Base-by-base conservation (phyloP, 257 asterid genomes). In the Solanum microdontum region DNA sequence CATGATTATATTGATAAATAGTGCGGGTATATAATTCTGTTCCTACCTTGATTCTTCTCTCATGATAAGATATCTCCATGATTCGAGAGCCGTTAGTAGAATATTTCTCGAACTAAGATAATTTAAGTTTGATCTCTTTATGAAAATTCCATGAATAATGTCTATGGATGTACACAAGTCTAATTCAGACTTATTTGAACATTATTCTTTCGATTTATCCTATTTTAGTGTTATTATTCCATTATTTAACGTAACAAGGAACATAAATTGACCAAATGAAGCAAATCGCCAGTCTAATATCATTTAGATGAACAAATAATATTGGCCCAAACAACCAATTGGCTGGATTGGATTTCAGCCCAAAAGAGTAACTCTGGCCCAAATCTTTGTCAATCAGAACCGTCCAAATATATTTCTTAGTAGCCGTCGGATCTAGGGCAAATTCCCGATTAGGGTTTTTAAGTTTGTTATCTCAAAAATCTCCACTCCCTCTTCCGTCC, bases 291-390 rank as follows among this genome's bases (percentile, higher is more conserved):
- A 60, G 2, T 60, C 68, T 1, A 60, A 3, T 45, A 45, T 60
- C 6, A 21, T 60, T 21, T 60, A 8, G 68, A 60, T 60, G 11
- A 60, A 21, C 12, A 60, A 3, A 60, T 8, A 60, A 60, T 60
- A 21, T 55, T 55, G 64, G 84, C 64, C 84, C 84, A 79, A 4
- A 28, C 24, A 79, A 15, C 9, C 8, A 43, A 2, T 43, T 92
- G 89, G 94, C 11, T 95, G 98, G 83, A 95, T 21, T 85, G 90
- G 95, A 77, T 92, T 90, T 90, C 94, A 85, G 90, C 84, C 84
- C 62, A 39, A 39, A 76, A 37, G 58, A 6, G 23, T 24, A 11
- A 1, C 7, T 7, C 48, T 12, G 13, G 84, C 26, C 85, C 85
- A 80, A 45, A 45, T 28, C 0, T 0, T 12, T 12, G 32, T 43